Evolutionary conservation across 495 filamentous ascomycete species (phyloP), one percentile per base, ranked within the genome.

Genomic region (Chaetomium cochliodes): DNA sequence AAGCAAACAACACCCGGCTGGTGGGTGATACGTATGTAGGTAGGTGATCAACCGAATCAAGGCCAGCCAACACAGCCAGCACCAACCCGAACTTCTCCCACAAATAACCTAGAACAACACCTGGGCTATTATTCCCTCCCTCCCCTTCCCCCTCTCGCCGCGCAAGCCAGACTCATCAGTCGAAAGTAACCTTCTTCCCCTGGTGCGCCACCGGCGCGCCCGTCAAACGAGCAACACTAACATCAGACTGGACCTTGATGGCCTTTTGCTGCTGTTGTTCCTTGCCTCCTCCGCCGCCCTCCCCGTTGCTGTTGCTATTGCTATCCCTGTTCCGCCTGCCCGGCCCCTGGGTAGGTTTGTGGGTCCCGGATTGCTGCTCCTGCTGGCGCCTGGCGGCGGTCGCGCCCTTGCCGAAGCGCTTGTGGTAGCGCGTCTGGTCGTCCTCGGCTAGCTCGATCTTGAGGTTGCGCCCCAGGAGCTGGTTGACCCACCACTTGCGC

Each of bases 371-470:
- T 57, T 69, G 37, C 20, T 63, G 41, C 13, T 63, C 8, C 30
- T 58, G 53, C 23, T 58, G 62, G 30, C 49, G 54, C 55, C 49
- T 68, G 49, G 65, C 62, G 7, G 68, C 33, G 41, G 41, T 18
- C 5, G 13, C 72, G 33, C 88, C 88, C 75, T 91, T 92, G 53
- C 92, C 90, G 76, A 89, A 98, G 12, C 94, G 86, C 79, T 97
- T 98, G 78, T 92, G 90, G 75, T 99, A 98, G 50, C 94, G 79
- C 28, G 86, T 84, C 60, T 87, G 83, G 47, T 92, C 85, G 73
- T 96, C 93, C 78, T 99, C 93, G 11, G 96, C 94, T 70, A 92
- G 90, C 73, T 99, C 94, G 79, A 93, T 89, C 67, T 91, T 87
- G 71, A 99, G 80, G 55, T 84, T 82, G 18, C 96, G 85, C 20